These are phyloP conservation scores for Chaetomium sp. DNA, from an alignment of 2,329 filamentous ascomycete species.

Conservation along the genomic window DNA sequence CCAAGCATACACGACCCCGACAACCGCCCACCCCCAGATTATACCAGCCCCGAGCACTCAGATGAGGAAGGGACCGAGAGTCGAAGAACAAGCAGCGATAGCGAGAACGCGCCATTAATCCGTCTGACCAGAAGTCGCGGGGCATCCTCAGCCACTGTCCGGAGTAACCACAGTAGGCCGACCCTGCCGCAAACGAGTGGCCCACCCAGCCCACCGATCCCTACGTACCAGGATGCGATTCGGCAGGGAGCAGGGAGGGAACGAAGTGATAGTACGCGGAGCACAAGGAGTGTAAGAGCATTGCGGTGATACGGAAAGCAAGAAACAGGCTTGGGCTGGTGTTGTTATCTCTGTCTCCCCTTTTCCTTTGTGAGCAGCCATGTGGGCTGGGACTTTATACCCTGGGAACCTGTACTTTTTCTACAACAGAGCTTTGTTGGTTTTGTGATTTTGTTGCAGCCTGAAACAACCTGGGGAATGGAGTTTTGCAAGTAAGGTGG, in stretches of 20 bases:
- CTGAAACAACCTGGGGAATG: too few species aligned
- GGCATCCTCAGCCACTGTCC: constrained; percentile 38
- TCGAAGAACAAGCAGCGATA: constrained; percentile 51
- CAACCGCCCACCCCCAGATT: constrained; percentile 65
- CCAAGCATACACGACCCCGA: constrained; percentile 48
- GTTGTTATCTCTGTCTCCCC: neutral
- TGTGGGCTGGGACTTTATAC: neutral
- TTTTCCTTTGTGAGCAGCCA: neutral
- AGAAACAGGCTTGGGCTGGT: neutral
- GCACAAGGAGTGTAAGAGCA: constrained; percentile 6
- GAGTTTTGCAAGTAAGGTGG: neutral
- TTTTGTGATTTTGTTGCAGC: neutral
- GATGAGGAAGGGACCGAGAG: constrained; percentile 41
- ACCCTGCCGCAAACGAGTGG: constrained; percentile 21
- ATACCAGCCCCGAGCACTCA: constrained; percentile 59
- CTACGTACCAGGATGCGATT: constrained; percentile 74
- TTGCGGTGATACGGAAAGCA: constrained; percentile 8
- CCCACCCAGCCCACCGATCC: constrained; percentile 58
- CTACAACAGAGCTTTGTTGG: neutral
- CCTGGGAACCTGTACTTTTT: constrained; percentile 1
- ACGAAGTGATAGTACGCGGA: constrained; percentile 36
- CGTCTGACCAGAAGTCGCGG: constrained; percentile 45
- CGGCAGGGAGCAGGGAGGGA: constrained; percentile 45
- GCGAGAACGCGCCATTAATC: constrained; percentile 49
- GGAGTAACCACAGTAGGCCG: constrained; percentile 1